These are phyloP conservation scores for Hypoxylon sp. DNA, from an alignment of 2,329 filamentous ascomycete species.

Conservation along the genomic window DNA sequence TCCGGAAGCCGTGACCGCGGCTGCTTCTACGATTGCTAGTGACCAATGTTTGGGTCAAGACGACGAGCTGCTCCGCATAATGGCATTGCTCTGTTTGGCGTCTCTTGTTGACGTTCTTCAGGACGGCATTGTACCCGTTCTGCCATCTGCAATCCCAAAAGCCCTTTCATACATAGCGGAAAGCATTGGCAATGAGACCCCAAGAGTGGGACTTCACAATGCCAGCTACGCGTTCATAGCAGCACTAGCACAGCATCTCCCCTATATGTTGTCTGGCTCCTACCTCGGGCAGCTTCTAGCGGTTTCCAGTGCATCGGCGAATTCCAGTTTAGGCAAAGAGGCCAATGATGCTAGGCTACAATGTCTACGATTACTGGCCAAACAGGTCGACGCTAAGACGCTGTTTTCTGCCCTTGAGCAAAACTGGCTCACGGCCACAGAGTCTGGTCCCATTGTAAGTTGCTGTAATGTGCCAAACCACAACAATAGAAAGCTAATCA, in stretches of 20 bases:
- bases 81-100: constrained; percentile 89
- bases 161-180: constrained; percentile 77
- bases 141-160: constrained; percentile 80
- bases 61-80: constrained; percentile 79
- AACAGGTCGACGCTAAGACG: constrained; percentile 81
- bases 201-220: constrained; percentile 78
- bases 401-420: constrained; percentile 78
- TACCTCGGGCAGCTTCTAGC: constrained; percentile 79
- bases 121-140: constrained; percentile 84
- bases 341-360: constrained; percentile 74
- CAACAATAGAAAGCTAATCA: constrained; percentile 48
- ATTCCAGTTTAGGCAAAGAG: constrained; percentile 69
- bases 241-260: constrained; percentile 83
- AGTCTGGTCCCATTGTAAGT: constrained; percentile 72
- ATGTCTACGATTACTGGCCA: constrained; percentile 80
- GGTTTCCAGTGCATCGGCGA: constrained; percentile 79
- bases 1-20: constrained; percentile 77
- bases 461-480: not conserved
- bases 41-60: constrained; percentile 79
- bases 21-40: constrained; percentile 82
- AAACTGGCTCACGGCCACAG: constrained; percentile 76
- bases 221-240: constrained; percentile 85
- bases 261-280: constrained; percentile 86
- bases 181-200: constrained; percentile 66
- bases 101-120: constrained; percentile 90